phyloP scores from a whole-genome alignment of 306 rosid genomes.

The Dicorynia guianensis region DNA sequence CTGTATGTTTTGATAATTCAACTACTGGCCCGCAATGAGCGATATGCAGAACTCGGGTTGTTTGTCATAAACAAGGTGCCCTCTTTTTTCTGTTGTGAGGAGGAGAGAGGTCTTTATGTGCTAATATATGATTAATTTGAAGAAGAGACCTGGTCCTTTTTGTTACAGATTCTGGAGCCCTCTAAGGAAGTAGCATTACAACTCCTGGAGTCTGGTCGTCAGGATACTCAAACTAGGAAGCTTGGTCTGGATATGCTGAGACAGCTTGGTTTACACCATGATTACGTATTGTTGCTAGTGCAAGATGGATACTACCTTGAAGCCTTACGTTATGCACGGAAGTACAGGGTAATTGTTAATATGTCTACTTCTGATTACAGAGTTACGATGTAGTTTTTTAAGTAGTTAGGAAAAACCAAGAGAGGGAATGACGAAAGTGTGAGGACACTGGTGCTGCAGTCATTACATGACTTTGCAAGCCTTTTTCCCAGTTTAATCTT shows the following conservation, averaged over 20 bases:
- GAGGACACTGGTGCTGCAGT: slow-evolving; percentile 24
- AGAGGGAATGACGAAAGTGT: slow-evolving; percentile 19
- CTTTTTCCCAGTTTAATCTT: slow-evolving; percentile 21
- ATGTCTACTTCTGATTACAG: slow-evolving; percentile 25
- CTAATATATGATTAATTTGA: slow-evolving; percentile 38
- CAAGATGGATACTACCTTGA: slow-evolving; percentile 95
- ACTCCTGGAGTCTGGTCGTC: slow-evolving; percentile 90
- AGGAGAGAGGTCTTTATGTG: slow-evolving; percentile 9
- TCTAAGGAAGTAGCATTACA: slow-evolving; percentile 94
- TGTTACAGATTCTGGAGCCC: slow-evolving; percentile 83
- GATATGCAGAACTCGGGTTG: slow-evolving; percentile 84
- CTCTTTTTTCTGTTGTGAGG: slow-evolving; percentile 11
- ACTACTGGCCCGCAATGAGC: slow-evolving; percentile 79
- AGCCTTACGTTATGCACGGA: slow-evolving; percentile 84
- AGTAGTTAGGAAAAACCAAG: neutral
- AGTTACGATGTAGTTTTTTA: slow-evolving; percentile 13
- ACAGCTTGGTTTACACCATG: slow-evolving; percentile 88
- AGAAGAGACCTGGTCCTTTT: slow-evolving; percentile 35
- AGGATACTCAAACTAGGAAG: slow-evolving; percentile 74
- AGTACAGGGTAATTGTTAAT: slow-evolving; percentile 69
- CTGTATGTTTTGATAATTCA: slow-evolving; percentile 74
- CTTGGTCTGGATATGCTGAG: slow-evolving; percentile 96
- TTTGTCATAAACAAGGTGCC: slow-evolving; percentile 86
- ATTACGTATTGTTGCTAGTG: slow-evolving; percentile 78
- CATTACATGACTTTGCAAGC: slow-evolving; percentile 26